A percentile compares a stretch with the other conserved stretches of the same genome.
These are phyloP conservation scores for Magnolia officinalis DNA, from an alignment of 164 flowering plant genomes.

Conservation along the genomic window DNA sequence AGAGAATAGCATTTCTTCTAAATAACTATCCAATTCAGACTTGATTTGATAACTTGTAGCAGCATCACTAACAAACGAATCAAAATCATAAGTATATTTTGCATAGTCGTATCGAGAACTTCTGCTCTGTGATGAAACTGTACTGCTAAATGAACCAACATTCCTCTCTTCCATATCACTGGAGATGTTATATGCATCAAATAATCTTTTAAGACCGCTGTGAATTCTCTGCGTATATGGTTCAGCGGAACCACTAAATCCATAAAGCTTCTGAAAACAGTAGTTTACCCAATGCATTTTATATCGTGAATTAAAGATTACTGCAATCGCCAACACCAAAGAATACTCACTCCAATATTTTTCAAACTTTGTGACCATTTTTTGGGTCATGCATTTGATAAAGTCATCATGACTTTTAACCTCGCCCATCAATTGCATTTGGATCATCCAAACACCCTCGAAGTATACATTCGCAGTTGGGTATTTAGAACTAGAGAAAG, in stretches of 20 bases:
- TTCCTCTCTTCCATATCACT: too few relatives aligned
- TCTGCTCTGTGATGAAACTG: not conserved
- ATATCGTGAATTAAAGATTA: conserved; percentile 65
- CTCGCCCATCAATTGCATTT: conserved; percentile 55
- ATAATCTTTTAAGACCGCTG: not conserved
- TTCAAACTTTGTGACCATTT: conserved; percentile 60
- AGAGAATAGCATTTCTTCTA: conserved; percentile 31
- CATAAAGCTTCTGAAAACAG: conserved; percentile 56
- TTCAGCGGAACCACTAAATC: conserved; percentile 11
- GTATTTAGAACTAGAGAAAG: conserved; percentile 35
- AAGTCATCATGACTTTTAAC: conserved; percentile 52
- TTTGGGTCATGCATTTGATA: conserved; percentile 45
- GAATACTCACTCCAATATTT: conserved; percentile 66
- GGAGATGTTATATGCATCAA: too few relatives aligned
- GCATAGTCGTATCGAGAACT: not conserved
- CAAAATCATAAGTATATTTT: not conserved
- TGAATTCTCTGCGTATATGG: not conserved
- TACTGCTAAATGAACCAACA: too few relatives aligned
- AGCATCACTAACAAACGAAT: conserved; percentile 31
- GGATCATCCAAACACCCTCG: conserved; percentile 60
- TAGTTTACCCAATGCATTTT: conserved; percentile 77
- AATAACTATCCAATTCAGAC: conserved; percentile 57
- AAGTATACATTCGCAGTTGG: conserved; percentile 63
- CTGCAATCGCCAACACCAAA: conserved; percentile 55
- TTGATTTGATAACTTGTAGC: conserved; percentile 41